Base-by-base conservation (phyloP, 169 alveolate genomes). In the Plasmodium ovale region DNA sequence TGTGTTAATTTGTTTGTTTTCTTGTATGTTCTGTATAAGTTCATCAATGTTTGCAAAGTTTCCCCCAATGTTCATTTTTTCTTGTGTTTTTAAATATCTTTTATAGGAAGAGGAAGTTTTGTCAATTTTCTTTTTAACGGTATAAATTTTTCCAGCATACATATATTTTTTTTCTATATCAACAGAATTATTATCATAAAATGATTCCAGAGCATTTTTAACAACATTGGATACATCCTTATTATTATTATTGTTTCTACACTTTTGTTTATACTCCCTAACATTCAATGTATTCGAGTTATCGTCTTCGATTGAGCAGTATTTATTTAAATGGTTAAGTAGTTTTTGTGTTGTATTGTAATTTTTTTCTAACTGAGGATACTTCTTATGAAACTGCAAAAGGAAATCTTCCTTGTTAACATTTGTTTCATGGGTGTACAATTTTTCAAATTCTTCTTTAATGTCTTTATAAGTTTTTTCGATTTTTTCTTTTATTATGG, bases 1-100 rank as follows among this genome's bases (percentile, higher is more conserved):
- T 9, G 89, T 77, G n/a, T 77, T 77, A n/a, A 77, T 77, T 62
- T 77, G 79, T 60, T 77, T 77, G 29, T 62, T 64, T 77, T 77
- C 77, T 77, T 77, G 79, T 60, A 77, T 77, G 14, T 31, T 60
- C 29, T 77, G 79, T 44, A 77, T 56, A 31, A 77, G 89, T 65
- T 77, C 27, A 62, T 77, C 89, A 47, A 77, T 77, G 31, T 77
- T 77, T 25, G 67, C 47, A 62, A 77, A 77, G 31, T 77, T 77
- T 1, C 89, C 89, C 7, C 89, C 89, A n/a, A 77, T 60, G 25
- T 59, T 62, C 21, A 62, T 60, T 47, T 77, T 77, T n/a, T 77
- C 77, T 31, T 77, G 21, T 68, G 72, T 77, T 37, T 65, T 77
- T 65, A 77, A 53, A 42, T 77, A 77, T n/a, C 77, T 65, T 54